Base-by-base conservation (phyloP, 345 rosid genomes). In the Dipteronia sinensis region DNA sequence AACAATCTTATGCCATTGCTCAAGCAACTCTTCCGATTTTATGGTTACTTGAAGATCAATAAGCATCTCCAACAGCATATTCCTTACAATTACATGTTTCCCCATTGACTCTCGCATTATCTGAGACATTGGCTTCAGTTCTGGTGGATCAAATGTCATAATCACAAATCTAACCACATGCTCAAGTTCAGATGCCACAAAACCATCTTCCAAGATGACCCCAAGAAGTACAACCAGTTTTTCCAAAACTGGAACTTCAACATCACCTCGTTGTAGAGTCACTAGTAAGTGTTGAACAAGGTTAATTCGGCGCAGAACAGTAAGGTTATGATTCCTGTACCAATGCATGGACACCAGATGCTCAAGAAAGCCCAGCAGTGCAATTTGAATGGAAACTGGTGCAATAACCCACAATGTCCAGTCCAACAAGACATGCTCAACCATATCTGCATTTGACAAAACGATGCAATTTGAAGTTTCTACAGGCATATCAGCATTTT, bases 321-420 rank as follows among this genome's bases (percentile, higher is more conserved):
- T 93, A 70, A 97, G 98, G 88, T 97, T 97, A 86, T 97, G 99
- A 85, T 89, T 94, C 86, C 99, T 89, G 82, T 97, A 97, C 98
- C 99, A 94, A 81, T 97, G 97, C 99, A 94, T 97, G 64, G 99
- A 97, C 69, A 97, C 99, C 74, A 97, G 89, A 84, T 97, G 94
- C 87, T 97, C 99, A 80, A 97, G 96, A 86, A 97, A 97, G 59
- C 96, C 92, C 72, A 97, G 89, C 72, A 97, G 87, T 31, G 98
- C 85, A 87, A 94, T 94, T 87, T 97, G 99, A 85, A 94, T 92
- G 53, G 98, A 85, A 81, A 97, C 92, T 40, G 98, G 87, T 77
- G 99, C 90, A 63, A 92, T 85, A 49, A 94, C 99, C 99, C 99
- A 97, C 76, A 97, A 79, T 29, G 99, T 97, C 99, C 99, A 97